These are phyloP conservation scores for Metschnikowia continentalis DNA, from an alignment of 805 yeast genomes.

Conservation along the genomic window DNA sequence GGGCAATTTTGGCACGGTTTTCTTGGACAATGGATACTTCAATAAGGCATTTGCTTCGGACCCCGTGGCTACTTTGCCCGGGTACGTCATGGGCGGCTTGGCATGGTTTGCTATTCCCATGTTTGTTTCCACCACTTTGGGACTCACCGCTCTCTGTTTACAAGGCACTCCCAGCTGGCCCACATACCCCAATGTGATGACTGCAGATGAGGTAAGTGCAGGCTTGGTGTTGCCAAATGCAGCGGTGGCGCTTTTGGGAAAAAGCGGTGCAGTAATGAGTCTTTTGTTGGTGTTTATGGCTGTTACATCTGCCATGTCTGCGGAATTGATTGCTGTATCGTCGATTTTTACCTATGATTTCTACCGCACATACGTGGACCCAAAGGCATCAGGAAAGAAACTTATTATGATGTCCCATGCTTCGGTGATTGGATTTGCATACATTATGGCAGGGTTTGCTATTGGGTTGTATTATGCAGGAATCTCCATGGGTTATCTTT, in stretches of 20 bases:
- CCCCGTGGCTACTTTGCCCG: slow-evolving; percentile 82
- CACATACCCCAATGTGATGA: slow-evolving; percentile 65
- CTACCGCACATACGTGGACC: slow-evolving; percentile 76
- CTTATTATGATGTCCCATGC: slow-evolving; percentile 66
- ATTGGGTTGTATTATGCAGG: slow-evolving; percentile 79
- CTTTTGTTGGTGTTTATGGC: slow-evolving; percentile 84
- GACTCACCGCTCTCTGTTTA: slow-evolving; percentile 74
- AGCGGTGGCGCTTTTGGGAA: slow-evolving; percentile 80
- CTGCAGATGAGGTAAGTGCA: slow-evolving; percentile 67
- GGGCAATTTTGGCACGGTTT: slow-evolving; percentile 88
- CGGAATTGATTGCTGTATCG: slow-evolving; percentile 85
- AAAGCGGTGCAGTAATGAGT: slow-evolving; percentile 83
- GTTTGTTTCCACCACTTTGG: slow-evolving; percentile 78
- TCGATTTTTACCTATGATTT: slow-evolving; percentile 83
- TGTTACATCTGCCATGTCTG: slow-evolving; percentile 87
- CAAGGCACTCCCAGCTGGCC: slow-evolving; percentile 73
- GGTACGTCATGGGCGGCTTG: slow-evolving; percentile 82
- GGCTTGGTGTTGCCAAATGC: slow-evolving; percentile 78
- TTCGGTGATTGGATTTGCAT: slow-evolving; percentile 54
- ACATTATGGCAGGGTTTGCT: slow-evolving; percentile 76
- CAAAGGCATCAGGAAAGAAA: slow-evolving; percentile 69
- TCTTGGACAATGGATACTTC: slow-evolving; percentile 84
- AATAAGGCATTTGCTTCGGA: slow-evolving; percentile 83
- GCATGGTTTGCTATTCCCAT: slow-evolving; percentile 92
- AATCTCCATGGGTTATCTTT: slow-evolving; percentile 81